Percentiles rank a stretch among this genome's conserved stretches.
Evolutionary conservation across 176 grass and related monocot species (phyloP).

Genomic region (Oropetium thomaeum): DNA sequence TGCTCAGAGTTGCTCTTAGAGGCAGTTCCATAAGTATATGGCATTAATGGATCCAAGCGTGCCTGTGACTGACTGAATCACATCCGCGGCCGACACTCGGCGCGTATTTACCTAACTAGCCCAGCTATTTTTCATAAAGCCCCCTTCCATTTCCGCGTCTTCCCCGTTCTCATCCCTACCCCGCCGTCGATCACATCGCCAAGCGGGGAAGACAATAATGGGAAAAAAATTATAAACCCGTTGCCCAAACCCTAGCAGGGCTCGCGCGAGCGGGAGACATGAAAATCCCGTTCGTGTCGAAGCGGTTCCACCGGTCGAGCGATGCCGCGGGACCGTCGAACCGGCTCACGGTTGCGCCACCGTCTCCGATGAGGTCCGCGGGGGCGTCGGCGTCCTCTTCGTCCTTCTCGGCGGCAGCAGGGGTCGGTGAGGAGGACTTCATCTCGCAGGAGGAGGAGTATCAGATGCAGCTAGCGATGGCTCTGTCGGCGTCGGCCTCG

Average conservation of each 20-base stretch:
- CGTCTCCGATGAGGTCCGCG: neutral
- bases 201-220: neutral
- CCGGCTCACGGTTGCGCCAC: neutral
- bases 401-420: neutral
- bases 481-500: slow-evolving; percentile 65
- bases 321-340: slow-evolving; percentile 39
- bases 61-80: neutral
- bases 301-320: slow-evolving; percentile 71
- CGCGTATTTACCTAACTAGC: neutral
- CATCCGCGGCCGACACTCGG: no score
- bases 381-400: slow-evolving; percentile 16
- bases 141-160: slow-evolving; percentile 16
- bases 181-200: slow-evolving; percentile 15
- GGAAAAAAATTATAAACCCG: neutral
- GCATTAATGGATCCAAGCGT: no score
- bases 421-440: slow-evolving; percentile 49
- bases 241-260: slow-evolving; percentile 29
- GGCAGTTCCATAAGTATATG: no score
- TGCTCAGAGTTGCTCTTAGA: no score
- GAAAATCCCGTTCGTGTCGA: slow-evolving; percentile 88
- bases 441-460: slow-evolving; percentile 78
- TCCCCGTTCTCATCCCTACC: neutral
- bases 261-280: slow-evolving; percentile 35
- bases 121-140: slow-evolving; percentile 4
- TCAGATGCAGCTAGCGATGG: slow-evolving; percentile 90